phyloP scores from a whole-genome alignment of 495 filamentous ascomycete species.

The Neurospora sp. region DNA sequence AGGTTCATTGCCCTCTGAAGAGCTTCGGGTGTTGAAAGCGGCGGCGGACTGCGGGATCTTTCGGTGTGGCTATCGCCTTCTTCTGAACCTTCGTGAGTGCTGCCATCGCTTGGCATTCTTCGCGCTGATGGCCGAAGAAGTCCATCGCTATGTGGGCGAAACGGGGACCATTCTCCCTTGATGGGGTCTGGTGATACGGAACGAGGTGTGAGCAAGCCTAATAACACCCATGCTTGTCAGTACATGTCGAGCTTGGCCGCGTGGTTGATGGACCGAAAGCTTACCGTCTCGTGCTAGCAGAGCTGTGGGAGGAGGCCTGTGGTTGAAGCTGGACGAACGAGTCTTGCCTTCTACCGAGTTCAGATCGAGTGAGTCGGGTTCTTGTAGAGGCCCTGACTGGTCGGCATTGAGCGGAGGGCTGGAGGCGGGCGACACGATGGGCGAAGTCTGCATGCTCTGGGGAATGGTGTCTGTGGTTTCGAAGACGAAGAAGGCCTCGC shows the following conservation, averaged over 20 bases:
- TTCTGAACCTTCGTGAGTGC: constrained; percentile 22
- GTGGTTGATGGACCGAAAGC: not conserved
- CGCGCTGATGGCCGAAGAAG: constrained; percentile 25
- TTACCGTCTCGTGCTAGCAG: constrained; percentile 23
- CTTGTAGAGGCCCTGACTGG: constrained; percentile 51
- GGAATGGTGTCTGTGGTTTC: constrained; percentile 86
- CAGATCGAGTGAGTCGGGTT: constrained; percentile 78
- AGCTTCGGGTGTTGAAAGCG: constrained; percentile 63
- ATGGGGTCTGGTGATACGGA: constrained; percentile 50
- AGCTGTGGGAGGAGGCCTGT: constrained; percentile 26
- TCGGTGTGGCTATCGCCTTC: constrained; percentile 34
- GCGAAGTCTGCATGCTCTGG: constrained; percentile 83
- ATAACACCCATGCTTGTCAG: constrained; percentile 5
- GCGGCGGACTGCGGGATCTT: constrained; percentile 67
- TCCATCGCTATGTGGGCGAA: constrained; percentile 36
- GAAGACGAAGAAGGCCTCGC: constrained; percentile 98
- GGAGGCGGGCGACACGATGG: constrained; percentile 73
- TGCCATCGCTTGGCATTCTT: constrained; percentile 37
- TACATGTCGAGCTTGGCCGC: not conserved
- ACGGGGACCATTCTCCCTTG: constrained; percentile 34
- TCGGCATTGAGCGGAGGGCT: constrained; percentile 63
- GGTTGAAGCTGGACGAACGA: constrained; percentile 21
- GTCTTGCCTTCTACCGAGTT: constrained; percentile 28
- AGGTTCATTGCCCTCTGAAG: constrained; percentile 73
- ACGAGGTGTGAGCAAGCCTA: constrained; percentile 53